A percentile compares a stretch with the other conserved stretches of the same genome.
Conservation (phyloP, 2,329 filamentous ascomycete genomes). For the Elsinoe arachidis region DNA sequence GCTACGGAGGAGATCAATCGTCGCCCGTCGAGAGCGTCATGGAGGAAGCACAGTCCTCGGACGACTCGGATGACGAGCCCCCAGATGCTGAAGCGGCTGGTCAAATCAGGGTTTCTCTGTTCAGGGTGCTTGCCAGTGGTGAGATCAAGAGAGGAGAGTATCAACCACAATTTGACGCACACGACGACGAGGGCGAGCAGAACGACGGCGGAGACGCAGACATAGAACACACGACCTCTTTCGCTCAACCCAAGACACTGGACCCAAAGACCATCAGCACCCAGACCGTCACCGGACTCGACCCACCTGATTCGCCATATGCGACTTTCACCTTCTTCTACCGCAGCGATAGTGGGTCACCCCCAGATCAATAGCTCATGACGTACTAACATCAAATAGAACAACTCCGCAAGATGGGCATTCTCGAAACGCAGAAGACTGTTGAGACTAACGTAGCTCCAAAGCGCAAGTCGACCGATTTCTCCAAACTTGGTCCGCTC, state of each 20-base stretch:
- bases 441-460: slow-evolving; percentile 43
- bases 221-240: slow-evolving; percentile 93
- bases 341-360: slow-evolving; percentile 74
- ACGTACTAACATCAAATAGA: slow-evolving; percentile 43
- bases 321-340: slow-evolving; percentile 98
- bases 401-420: slow-evolving; percentile 94
- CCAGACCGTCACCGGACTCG: slow-evolving; percentile 97
- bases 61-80: slow-evolving; percentile 70
- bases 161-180: slow-evolving; percentile 92
- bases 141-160: slow-evolving; percentile 98
- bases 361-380: neutral
- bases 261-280: slow-evolving; percentile 98
- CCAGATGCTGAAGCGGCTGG: slow-evolving; percentile 83
- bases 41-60: slow-evolving; percentile 58
- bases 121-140: slow-evolving; percentile 86
- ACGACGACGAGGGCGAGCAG: slow-evolving; percentile 68
- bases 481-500: slow-evolving; percentile 73
- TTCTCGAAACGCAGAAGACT: slow-evolving; percentile 57
- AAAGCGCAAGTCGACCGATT: slow-evolving; percentile 82
- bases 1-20: slow-evolving; percentile 70
- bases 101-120: slow-evolving; percentile 96
- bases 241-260: slow-evolving; percentile 89
- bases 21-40: slow-evolving; percentile 61
- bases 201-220: slow-evolving; percentile 63
- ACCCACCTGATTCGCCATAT: slow-evolving; percentile 91